A percentile compares a stretch with the other conserved stretches of the same genome.
Evolutionary conservation across 2,329 filamentous ascomycete species (phyloP).

Genomic region (Fusarium tanahbumbuense): DNA sequence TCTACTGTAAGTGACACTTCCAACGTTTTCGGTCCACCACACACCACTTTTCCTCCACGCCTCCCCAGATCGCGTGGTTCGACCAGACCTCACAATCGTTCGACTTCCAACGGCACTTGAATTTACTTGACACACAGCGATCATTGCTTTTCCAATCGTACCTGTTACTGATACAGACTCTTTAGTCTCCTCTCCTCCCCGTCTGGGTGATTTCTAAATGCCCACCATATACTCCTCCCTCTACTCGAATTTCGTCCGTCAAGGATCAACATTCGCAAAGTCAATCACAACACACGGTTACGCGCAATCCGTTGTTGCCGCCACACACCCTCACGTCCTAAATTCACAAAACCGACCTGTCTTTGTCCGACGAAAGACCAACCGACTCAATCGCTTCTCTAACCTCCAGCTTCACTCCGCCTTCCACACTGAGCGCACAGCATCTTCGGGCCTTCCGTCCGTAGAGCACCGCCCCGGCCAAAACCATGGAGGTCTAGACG

Average conservation of each 20-base stretch:
- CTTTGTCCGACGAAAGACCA: conserved; percentile 69
- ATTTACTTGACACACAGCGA: conserved; percentile 14
- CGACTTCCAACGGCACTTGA: conserved; percentile 28
- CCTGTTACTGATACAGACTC: conserved; percentile 42
- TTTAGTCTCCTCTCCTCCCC: conserved; percentile 66
- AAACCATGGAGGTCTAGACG: conserved; percentile 78
- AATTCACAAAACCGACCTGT: conserved; percentile 77
- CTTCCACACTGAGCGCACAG: conserved; percentile 72
- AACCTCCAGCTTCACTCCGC: conserved; percentile 78
- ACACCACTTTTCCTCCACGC: conserved; percentile 36
- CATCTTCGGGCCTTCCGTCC: conserved; percentile 57
- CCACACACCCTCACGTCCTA: conserved; percentile 82
- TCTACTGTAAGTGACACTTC: conserved; percentile 67
- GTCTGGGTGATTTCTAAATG: conserved; percentile 86
- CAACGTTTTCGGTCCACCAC: conserved; percentile 33
- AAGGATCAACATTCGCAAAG: conserved; percentile 87
- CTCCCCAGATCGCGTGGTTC: conserved; percentile 44
- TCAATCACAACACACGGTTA: conserved; percentile 97
- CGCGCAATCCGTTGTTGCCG: conserved; percentile 96
- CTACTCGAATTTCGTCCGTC: conserved; percentile 88
- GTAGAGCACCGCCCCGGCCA: conserved; percentile 66
- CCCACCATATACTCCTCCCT: conserved; percentile 75
- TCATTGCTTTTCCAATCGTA: conserved; percentile 3
- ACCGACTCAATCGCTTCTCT: conserved; percentile 65
- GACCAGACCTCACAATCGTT: conserved; percentile 47